These are phyloP conservation scores for Terfezia boudieri DNA, from an alignment of 495 filamentous ascomycete species.

Conservation along the genomic window DNA sequence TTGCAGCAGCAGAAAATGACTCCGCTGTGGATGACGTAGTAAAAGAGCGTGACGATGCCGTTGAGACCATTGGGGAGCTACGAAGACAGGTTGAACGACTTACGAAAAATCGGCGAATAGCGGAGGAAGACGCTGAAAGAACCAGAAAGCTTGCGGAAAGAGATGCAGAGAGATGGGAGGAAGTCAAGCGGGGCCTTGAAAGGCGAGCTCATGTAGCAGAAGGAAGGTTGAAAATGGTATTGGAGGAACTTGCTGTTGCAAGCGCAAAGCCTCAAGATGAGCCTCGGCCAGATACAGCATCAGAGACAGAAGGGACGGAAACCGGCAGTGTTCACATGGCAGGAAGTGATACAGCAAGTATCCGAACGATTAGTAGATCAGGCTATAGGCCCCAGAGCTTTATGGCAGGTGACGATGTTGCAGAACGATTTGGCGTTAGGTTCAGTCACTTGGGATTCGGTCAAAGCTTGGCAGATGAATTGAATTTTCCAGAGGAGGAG, in stretches of 20 bases:
- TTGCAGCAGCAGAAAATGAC: conserved; percentile 68
- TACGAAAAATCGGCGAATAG: conserved; percentile 52
- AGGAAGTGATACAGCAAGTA: conserved; percentile 49
- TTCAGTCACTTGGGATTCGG: conserved; percentile 43
- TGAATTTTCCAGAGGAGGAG: conserved; percentile 53
- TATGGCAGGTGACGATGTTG: conserved; percentile 22
- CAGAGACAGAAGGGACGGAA: not conserved
- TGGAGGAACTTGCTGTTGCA: conserved; percentile 54
- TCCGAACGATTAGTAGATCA: conserved; percentile 49
- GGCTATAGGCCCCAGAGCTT: conserved; percentile 28
- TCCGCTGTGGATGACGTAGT: conserved; percentile 63
- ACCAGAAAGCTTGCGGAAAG: conserved; percentile 53
- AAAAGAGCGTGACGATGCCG: conserved; percentile 66
- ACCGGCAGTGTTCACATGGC: not conserved
- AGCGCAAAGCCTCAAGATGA: conserved; percentile 20
- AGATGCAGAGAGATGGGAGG: conserved; percentile 64
- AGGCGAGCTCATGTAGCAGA: conserved; percentile 70
- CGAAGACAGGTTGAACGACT: conserved; percentile 56
- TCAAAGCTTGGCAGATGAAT: conserved; percentile 66
- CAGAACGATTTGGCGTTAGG: conserved; percentile 26
- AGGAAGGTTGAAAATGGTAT: conserved; percentile 54
- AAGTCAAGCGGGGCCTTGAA: conserved; percentile 59
- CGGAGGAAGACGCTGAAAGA: conserved; percentile 64
- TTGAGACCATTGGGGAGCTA: conserved; percentile 48
- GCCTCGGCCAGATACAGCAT: conserved; percentile 13